Evolutionary conservation across 1,284 basidiomycete species (phyloP).

Genomic region (Sporisorium graminicola): DNA sequence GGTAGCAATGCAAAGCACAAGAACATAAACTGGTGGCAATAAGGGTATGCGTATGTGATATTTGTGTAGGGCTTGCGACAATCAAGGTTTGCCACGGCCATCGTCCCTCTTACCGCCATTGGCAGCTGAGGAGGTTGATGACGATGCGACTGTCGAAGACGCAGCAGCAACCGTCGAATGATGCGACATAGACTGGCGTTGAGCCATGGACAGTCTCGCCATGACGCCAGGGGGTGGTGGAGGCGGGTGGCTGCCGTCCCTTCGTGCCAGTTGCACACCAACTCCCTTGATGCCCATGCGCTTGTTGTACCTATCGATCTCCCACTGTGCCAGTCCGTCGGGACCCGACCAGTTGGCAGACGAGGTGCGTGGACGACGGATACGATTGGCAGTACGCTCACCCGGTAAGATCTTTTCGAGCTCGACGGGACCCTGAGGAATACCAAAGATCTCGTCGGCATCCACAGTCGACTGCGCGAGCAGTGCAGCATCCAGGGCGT

Average conservation of each 20-base stretch:
- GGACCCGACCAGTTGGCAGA: slow-evolving; percentile 65
- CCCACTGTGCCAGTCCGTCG: slow-evolving; percentile 64
- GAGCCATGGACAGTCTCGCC: slow-evolving; percentile 35
- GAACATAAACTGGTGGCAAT: not conserved
- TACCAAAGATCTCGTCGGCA: slow-evolving; percentile 67
- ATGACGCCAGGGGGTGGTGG: slow-evolving; percentile 34
- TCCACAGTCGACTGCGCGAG: slow-evolving; percentile 59
- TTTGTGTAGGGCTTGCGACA: not conserved
- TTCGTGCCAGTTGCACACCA: slow-evolving; percentile 33
- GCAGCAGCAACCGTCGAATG: slow-evolving; percentile 2
- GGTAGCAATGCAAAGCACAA: slow-evolving; percentile 4
- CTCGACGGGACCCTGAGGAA: slow-evolving; percentile 61
- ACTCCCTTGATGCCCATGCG: slow-evolving; percentile 62
- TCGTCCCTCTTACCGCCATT: slow-evolving; percentile 20
- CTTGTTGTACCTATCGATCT: slow-evolving; percentile 67
- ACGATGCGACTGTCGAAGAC: not conserved
- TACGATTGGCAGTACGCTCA: slow-evolving; percentile 45
- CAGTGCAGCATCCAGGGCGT: slow-evolving; percentile 57
- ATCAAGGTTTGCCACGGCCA: slow-evolving; percentile 19
- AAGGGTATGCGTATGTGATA: not conserved
- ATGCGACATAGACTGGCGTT: slow-evolving; percentile 32
- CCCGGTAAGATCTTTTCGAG: slow-evolving; percentile 63
- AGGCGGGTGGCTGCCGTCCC: slow-evolving; percentile 34
- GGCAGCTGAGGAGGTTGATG: not conserved
- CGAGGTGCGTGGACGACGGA: slow-evolving; percentile 57